Evolutionary conservation across 1,284 basidiomycete genomes (phyloP), one percentile per base, ranked within the genome.

Genomic region (Sporisorium scitamineum): DNA sequence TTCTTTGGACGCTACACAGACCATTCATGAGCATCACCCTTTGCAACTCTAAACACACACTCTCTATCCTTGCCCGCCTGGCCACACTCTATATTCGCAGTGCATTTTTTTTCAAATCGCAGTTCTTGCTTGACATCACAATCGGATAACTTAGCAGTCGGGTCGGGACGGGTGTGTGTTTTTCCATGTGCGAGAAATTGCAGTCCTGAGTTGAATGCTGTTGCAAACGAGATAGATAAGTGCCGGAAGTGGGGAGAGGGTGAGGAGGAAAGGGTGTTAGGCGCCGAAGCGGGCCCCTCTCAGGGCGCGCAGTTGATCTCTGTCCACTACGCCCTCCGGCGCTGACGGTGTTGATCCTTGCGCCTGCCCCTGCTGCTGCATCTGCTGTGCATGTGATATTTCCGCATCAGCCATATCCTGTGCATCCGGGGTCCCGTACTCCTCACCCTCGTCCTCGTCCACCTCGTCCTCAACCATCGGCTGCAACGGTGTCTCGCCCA

Each of bases 401-500:
- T 54, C 45, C 14, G 54, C 52, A 29, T 29, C 47, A 1, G 41
- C 2, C 11, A 53, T 50, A 1, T 64, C 44, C 14, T n/a, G 39
- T 18, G 62, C 59, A 51, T 71, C 69, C 18, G 69, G 69, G 3
- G 62, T 71, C 6, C 55, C 63, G 26, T 66, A 71, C 45, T 56
- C 61, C 26, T 66, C 60, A 1, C 22, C 39, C 24, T 29, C 42
- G 2, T 45, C 53, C 24, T 42, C 39, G 39, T 20, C 32, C 34
- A 37, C n/a, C 8, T 56, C 60, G 26, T 68, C 66, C 31, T 68
- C 50, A 4, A 26, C 31, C 66, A 68, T 68, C 8, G 66, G 54
- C 16, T 54, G 39, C 13, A 11, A 10, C 14, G 44, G 42, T 24
- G 37, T 10, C 13, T 31, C 56, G 2, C 27, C 47, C 4, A 70